phyloP scores from a whole-genome alignment of 345 rosid genomes.

The Melaleuca alternifolia region DNA sequence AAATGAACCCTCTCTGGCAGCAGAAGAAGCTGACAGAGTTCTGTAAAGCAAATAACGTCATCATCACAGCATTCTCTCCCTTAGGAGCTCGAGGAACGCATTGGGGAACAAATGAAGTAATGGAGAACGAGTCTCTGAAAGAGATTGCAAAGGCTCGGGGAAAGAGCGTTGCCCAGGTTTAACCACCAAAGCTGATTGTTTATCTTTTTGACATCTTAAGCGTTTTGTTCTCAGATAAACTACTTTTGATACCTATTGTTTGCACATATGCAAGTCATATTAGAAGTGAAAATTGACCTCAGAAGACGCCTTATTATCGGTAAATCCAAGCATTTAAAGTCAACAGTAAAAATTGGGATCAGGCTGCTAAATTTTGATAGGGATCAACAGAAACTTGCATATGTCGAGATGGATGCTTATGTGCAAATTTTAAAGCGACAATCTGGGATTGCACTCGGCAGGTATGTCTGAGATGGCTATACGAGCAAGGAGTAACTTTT shows the following conservation, averaged over 20 bases:
- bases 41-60: constrained; percentile 40
- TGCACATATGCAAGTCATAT: neutral
- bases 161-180: constrained; percentile 69
- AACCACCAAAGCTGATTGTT: neutral
- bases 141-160: constrained; percentile 50
- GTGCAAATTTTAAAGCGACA: neutral
- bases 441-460: neutral
- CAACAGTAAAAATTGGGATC: neutral
- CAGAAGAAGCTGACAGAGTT: constrained; percentile 50
- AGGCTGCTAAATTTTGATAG: neutral
- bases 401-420: neutral
- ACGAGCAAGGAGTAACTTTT: neutral
- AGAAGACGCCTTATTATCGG: neutral
- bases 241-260: neutral
- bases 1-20: constrained; percentile 77
- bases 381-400: neutral
- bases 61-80: constrained; percentile 52
- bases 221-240: neutral
- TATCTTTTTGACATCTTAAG: neutral
- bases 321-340: neutral
- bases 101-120: constrained; percentile 59
- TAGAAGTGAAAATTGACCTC: neutral
- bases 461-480: constrained; percentile 6
- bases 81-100: constrained; percentile 49
- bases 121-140: constrained; percentile 44